Percentiles rank a stretch among this genome's conserved stretches.
Conservation (phyloP, 2,329 filamentous ascomycete species). For the Sordariomycetes sp. region DNA sequence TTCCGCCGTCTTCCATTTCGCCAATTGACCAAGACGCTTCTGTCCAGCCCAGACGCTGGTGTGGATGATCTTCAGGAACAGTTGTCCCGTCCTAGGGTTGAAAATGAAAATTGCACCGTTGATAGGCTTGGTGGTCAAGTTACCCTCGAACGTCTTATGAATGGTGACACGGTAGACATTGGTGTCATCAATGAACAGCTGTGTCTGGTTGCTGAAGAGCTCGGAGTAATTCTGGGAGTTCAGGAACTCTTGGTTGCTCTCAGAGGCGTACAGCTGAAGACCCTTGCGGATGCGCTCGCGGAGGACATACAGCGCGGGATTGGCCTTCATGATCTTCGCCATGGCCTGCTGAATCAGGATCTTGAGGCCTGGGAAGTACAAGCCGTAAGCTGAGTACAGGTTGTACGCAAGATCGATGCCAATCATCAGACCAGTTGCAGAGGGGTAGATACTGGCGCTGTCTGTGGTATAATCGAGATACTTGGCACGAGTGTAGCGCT, state of each 20-base stretch:
- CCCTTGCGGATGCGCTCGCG: slow-evolving; percentile 98
- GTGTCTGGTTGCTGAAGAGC: slow-evolving; percentile 97
- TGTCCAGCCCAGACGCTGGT: slow-evolving; percentile 98
- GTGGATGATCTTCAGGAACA: slow-evolving; percentile 99
- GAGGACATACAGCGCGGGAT: slow-evolving; percentile 90
- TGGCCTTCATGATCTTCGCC: slow-evolving; percentile 99
- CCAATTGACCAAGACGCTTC: slow-evolving; percentile 95
- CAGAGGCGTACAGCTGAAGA: slow-evolving; percentile 93
- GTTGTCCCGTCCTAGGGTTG: slow-evolving; percentile 94
- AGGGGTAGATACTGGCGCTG: slow-evolving; percentile 97
- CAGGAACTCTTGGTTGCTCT: slow-evolving; percentile 97
- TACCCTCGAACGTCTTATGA: slow-evolving; percentile 98
- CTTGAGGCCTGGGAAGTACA: slow-evolving; percentile 98
- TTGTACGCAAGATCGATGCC: slow-evolving; percentile 98
- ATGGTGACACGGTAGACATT: slow-evolving; percentile 99
- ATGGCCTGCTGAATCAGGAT: slow-evolving; percentile 94
- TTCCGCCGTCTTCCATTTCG: slow-evolving; percentile 99
- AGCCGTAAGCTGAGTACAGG: slow-evolving; percentile 93
- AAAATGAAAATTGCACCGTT: slow-evolving; percentile 99
- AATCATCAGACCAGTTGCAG: slow-evolving; percentile 93
- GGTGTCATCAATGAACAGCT: slow-evolving; percentile 97
- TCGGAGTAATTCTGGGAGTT: slow-evolving; percentile 99
- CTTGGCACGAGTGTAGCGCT: slow-evolving; percentile 93
- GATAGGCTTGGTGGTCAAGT: slow-evolving; percentile 97
- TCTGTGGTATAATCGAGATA: slow-evolving; percentile 98